phyloP scores from a whole-genome alignment of 2,329 filamentous ascomycete species.

The Penicillium sp. region DNA sequence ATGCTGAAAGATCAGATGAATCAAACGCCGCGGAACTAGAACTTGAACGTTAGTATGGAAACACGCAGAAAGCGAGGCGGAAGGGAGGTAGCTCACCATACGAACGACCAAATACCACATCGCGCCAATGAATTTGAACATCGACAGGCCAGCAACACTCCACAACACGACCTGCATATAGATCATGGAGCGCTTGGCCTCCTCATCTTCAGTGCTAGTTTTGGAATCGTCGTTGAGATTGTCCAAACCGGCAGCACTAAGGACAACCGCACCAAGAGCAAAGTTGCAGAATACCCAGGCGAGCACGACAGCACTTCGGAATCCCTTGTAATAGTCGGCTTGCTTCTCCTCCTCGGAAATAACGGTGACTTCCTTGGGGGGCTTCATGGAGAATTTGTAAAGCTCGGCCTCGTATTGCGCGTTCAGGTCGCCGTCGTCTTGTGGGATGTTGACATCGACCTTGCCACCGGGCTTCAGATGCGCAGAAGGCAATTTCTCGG shows the following conservation, averaged over 20 bases:
- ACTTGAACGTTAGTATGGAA: constrained; percentile 27
- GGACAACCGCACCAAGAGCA: constrained; percentile 77
- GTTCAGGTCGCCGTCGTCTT: constrained; percentile 92
- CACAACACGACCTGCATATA: constrained; percentile 87
- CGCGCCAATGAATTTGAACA: constrained; percentile 83
- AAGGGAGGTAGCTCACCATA: constrained; percentile 62
- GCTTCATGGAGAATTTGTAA: constrained; percentile 69
- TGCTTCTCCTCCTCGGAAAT: constrained; percentile 70
- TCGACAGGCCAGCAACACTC: constrained; percentile 79
- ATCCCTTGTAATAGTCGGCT: constrained; percentile 97
- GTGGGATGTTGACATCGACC: constrained; percentile 80
- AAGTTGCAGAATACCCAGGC: constrained; percentile 98
- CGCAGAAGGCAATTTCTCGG: constrained; percentile 83
- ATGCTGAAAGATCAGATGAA: constrained; percentile 10
- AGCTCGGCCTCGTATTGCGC: constrained; percentile 90
- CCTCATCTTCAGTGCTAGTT: constrained; percentile 39
- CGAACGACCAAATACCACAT: constrained; percentile 90
- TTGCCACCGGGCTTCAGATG: constrained; percentile 92
- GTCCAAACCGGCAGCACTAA: constrained; percentile 81
- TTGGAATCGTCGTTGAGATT: constrained; percentile 49
- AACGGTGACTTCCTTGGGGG: constrained; percentile 61
- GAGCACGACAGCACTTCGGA: constrained; percentile 85
- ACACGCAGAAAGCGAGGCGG: neutral
- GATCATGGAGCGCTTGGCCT: constrained; percentile 64
- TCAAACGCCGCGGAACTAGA: constrained; percentile 54